A percentile compares a stretch with the other conserved stretches of the same genome.
These are phyloP conservation scores for Penicillium aurantiogriseum DNA, from an alignment of 2,329 filamentous ascomycete genomes.

Conservation along the genomic window DNA sequence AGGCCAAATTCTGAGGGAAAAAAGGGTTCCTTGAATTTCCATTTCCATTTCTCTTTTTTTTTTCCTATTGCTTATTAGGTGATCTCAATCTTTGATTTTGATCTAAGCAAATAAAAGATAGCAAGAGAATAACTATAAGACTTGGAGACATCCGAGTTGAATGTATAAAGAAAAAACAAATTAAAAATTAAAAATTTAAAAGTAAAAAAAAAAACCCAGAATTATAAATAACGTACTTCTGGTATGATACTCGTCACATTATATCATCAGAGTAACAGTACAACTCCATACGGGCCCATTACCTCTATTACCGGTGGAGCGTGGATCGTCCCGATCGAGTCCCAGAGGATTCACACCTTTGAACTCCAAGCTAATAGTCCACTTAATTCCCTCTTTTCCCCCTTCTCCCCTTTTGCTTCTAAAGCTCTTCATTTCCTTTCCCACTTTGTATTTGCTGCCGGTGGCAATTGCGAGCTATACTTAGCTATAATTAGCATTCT, in stretches of 20 bases:
- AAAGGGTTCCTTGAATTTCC: background rate
- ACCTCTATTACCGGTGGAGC: constrained; percentile 18
- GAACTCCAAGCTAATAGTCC: constrained; percentile 21
- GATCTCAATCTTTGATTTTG: background rate
- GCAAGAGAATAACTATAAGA: background rate
- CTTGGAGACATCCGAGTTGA: background rate
- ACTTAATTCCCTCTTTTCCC: constrained; percentile 11
- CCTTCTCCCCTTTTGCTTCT: constrained; percentile 7
- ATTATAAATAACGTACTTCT: background rate
- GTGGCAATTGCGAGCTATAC: constrained; percentile 28
- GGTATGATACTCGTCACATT: constrained; percentile 7
- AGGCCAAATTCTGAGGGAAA: background rate
- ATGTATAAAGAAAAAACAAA: background rate
- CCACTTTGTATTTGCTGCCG: constrained; percentile 26
- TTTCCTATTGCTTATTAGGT: background rate
- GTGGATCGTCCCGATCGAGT: constrained; percentile 30
- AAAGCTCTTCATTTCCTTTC: constrained; percentile 2
- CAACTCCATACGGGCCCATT: constrained; percentile 12
- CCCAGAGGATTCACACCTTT: constrained; percentile 24
- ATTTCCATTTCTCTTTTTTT: background rate
- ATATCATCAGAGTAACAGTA: background rate
- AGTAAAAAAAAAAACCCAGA: background rate
- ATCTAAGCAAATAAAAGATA: background rate
- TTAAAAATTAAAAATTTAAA: background rate
- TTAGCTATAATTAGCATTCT: constrained; percentile 17